Base-by-base conservation (phyloP, 2,329 filamentous ascomycete genomes). In the Xylariaceae sp. region DNA sequence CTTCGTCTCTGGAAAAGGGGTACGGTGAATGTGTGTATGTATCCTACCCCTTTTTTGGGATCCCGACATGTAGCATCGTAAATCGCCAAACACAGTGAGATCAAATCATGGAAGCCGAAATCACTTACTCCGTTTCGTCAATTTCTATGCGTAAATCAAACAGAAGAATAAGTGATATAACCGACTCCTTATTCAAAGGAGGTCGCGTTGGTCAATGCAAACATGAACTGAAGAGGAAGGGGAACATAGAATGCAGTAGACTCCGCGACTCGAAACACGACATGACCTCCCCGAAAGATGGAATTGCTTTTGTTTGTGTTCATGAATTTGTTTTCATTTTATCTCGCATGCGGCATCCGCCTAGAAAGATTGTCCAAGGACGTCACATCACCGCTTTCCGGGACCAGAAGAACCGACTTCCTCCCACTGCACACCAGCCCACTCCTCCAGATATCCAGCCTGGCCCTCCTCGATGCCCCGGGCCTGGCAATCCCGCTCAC, bases 401-500 rank as follows among this genome's bases (percentile, higher is more conserved):
- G 53, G 62, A 1, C 52, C 61, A 45, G 58, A 37, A 13, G 60
- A 61, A 1, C 62, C 61, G 34, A 85, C 69, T 74, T 97, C 92
- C 75, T 99, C 94, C 94, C 93, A 99, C 75, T 99, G 94, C 64
- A 97, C 94, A 5, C 93, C 94, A n/a, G 84, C 86, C 93, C 94
- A 99, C 75, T 99, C 94, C 78, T 97, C 94, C 15, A 92, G 70
- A 75, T 95, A 97, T 1, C 87, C 90, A 0, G 86, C 83, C 69
- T 86, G 81, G 0, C 86, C 88, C 42, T 81, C 77, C 10, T 75
- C 74, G 5, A 85, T 80, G 0, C 82, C 82, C 4, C 74, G 73
- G 13, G 85, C 83, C 68, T 82, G 79, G 72, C 94, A 97, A 73
- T 97, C 90, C 70, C 76, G 83, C 65, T 82, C 84, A 73, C 94